A percentile compares a stretch with the other conserved stretches of the same genome.
Conservation (phyloP, 768 basidiomycete species). For the Cubamyces lactineus region DNA sequence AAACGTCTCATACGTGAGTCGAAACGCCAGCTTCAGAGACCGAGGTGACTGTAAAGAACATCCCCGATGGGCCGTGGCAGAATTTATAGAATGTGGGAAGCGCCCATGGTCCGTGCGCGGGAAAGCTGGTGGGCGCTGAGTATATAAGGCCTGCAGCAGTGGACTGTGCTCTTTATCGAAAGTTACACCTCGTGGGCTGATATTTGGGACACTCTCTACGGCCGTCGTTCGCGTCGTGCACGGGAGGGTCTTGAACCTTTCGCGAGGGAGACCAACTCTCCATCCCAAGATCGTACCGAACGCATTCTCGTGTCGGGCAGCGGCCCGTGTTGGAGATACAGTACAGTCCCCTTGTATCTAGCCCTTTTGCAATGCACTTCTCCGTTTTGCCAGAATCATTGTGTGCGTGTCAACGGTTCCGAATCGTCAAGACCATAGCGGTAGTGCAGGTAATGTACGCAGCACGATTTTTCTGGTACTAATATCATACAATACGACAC, state of each 20-base stretch:
- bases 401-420: too few species aligned
- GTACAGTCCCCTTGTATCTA: constrained; percentile 7
- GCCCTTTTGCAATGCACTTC: background rate
- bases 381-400: too few species aligned
- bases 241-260: constrained; percentile 59
- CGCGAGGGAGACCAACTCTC: constrained; percentile 62
- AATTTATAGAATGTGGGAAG: constrained; percentile 24
- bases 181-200: constrained; percentile 73
- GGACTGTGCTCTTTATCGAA: constrained; percentile 47
- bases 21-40: constrained; percentile 40
- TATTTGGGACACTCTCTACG: constrained; percentile 64
- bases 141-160: constrained; percentile 20
- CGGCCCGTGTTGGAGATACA: constrained; percentile 61
- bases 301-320: constrained; percentile 45
- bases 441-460: too few species aligned
- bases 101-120: constrained; percentile 58
- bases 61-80: constrained; percentile 34
- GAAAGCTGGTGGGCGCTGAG: constrained; percentile 24
- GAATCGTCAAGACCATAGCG: too few species aligned
- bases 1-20: constrained; percentile 25
- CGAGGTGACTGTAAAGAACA: constrained; percentile 47
- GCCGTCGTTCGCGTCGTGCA: constrained; percentile 28
- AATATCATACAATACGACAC: too few species aligned
- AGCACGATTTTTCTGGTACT: too few species aligned
- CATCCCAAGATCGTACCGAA: constrained; percentile 71